Evolutionary conservation across 2,329 filamentous ascomycete genomes (phyloP).

Genomic region (Emmonsiellopsis sp.): DNA sequence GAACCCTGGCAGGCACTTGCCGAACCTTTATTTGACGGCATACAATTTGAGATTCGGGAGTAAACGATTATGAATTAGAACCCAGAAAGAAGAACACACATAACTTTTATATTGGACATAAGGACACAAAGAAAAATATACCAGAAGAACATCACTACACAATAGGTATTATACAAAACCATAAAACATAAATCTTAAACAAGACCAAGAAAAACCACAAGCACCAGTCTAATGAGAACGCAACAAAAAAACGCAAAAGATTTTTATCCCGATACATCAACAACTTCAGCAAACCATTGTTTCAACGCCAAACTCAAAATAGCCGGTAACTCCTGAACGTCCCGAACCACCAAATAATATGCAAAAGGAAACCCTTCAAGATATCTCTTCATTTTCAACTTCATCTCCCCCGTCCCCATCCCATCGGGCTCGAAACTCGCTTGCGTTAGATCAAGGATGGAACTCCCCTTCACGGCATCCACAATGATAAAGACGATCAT

Average conservation of each 20-base stretch:
- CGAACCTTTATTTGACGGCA: too few species aligned
- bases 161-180: neutral
- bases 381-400: slow-evolving; percentile 77
- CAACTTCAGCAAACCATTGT: slow-evolving; percentile 84
- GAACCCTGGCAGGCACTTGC: too few species aligned
- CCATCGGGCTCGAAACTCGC: slow-evolving; percentile 67
- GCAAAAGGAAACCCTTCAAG: slow-evolving; percentile 93
- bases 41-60: too few species aligned
- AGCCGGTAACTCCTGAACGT: slow-evolving; percentile 81
- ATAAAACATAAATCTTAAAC: neutral
- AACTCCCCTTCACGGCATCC: slow-evolving; percentile 50
- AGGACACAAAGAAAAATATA: neutral
- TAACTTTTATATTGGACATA: too few species aligned
- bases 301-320: slow-evolving; percentile 80
- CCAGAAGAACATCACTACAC: neutral
- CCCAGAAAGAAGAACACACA: too few species aligned
- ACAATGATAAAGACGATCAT: slow-evolving; percentile 99
- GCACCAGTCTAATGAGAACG: neutral
- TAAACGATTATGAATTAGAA: too few species aligned
- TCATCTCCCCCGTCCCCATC: slow-evolving; percentile 49
- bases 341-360: slow-evolving; percentile 90
- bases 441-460: slow-evolving; percentile 78
- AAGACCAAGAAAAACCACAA: neutral
- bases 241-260: neutral
- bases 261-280: slow-evolving; percentile 32